Evolutionary conservation across 2,329 filamentous ascomycete genomes (phyloP).

Genomic region (Hansfordia pulvinata): DNA sequence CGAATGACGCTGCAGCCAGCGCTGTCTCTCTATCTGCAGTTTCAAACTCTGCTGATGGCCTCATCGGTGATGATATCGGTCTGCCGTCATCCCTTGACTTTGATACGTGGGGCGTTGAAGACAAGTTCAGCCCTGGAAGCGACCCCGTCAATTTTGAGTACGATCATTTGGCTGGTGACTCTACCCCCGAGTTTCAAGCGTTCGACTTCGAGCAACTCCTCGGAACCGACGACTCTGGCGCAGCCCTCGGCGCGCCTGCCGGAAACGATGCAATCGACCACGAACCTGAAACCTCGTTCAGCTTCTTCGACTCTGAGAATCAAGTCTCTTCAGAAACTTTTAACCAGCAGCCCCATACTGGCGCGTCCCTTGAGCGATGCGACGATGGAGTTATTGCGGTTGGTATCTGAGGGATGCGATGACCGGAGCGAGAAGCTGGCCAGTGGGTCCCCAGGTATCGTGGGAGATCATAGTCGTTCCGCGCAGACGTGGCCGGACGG

Average conservation of each 20-base stretch:
- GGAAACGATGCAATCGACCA: conserved; percentile 33
- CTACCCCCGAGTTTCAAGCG: conserved; percentile 29
- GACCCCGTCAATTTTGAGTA: conserved; percentile 50
- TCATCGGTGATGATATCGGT: conserved; percentile 58
- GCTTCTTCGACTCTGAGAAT: conserved; percentile 45
- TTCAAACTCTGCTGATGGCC: conserved; percentile 49
- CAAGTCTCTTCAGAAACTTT: conserved; percentile 48
- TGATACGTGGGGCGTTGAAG: conserved; percentile 67
- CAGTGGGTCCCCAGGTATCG: conserved; percentile 20
- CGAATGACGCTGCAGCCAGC: conserved; percentile 25
- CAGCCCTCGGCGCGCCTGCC: conserved; percentile 32
- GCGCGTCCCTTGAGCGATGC: conserved; percentile 62
- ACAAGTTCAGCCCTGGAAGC: conserved; percentile 63
- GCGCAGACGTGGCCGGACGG: conserved; percentile 19
- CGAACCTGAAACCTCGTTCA: conserved; percentile 36
- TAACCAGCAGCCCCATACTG: conserved; percentile 61
- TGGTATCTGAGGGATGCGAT: conserved; percentile 45
- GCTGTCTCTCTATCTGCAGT: conserved; percentile 34
- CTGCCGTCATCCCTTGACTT: conserved; percentile 53
- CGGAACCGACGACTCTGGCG: conserved; percentile 33
- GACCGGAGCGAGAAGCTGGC: conserved; percentile 26
- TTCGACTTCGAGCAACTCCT: conserved; percentile 36
- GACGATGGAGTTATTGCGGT: conserved; percentile 63
- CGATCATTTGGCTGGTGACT: conserved; percentile 53
- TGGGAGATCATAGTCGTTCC: conserved; percentile 19